These are phyloP conservation scores for Macadamia integrifolia DNA, from an alignment of 164 flowering plant species.

Conservation along the genomic window DNA sequence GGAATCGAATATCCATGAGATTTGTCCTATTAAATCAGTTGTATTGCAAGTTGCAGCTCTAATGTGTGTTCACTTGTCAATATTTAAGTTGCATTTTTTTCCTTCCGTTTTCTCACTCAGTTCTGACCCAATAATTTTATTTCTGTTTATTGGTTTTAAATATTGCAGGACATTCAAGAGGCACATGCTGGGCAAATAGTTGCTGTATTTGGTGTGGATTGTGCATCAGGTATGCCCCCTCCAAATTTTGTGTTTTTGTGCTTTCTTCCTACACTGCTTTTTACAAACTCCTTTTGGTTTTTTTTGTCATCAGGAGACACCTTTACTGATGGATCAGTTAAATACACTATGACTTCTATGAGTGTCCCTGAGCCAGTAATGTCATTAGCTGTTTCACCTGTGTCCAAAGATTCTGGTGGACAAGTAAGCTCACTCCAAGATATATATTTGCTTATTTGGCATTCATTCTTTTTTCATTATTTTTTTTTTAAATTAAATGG, in stretches of 20 bases:
- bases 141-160: not conserved
- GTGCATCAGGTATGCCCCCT: constrained; percentile 79
- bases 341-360: constrained; percentile 99
- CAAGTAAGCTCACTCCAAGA: constrained; percentile 46
- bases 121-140: not conserved
- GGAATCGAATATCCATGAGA: no score
- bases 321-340: constrained; percentile 90
- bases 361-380: constrained; percentile 99
- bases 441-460: not conserved
- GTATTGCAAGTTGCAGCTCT: no score
- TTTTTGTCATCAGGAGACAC: constrained; percentile 68
- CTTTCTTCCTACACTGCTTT: not conserved
- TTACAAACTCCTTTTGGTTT: not conserved
- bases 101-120: not conserved
- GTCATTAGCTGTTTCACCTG: constrained; percentile 97
- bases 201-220: constrained; percentile 98
- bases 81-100: no score
- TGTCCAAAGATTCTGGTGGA: constrained; percentile 94
- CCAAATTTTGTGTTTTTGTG: not conserved
- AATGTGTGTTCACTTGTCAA: no score
- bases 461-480: not conserved
- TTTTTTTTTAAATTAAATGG: not conserved
- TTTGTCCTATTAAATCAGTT: no score
- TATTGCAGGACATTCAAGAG: constrained; percentile 85
- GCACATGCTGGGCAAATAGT: constrained; percentile 99